Conservation (phyloP, 306 rosid species). For the Inga oerstediana region DNA sequence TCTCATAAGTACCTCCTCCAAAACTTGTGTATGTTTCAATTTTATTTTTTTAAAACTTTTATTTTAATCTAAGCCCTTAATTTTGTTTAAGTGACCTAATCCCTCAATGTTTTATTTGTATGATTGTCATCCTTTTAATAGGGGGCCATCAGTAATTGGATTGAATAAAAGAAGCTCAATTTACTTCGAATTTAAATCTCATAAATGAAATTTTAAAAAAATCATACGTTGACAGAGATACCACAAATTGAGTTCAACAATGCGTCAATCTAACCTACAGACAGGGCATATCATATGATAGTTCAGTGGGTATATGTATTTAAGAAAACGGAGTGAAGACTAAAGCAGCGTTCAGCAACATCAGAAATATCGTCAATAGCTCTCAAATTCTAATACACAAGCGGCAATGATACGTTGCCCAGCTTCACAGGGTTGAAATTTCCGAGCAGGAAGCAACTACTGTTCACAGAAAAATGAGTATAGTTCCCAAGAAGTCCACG, state of each 20-base stretch:
- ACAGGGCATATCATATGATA: too few species aligned
- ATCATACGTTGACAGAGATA: background rate
- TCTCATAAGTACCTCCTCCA: too few species aligned
- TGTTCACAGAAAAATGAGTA: slow-evolving; percentile 12
- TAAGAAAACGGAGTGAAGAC: background rate
- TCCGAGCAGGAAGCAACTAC: slow-evolving; percentile 21
- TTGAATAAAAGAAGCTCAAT: background rate
- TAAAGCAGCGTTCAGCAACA: background rate
- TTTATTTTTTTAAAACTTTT: too few species aligned
- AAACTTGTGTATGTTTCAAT: too few species aligned
- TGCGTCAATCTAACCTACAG: background rate
- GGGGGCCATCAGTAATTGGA: background rate
- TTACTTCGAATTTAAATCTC: background rate
- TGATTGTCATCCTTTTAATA: too few species aligned
- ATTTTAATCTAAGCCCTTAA: background rate
- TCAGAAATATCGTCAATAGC: background rate
- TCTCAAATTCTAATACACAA: background rate
- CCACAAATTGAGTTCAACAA: background rate
- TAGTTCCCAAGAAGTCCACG: slow-evolving; percentile 29
- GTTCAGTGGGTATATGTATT: background rate
- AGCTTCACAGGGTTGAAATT: slow-evolving; percentile 33
- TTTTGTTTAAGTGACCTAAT: background rate
- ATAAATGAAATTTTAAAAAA: too few species aligned
- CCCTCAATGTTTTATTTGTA: background rate
- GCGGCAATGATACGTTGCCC: slow-evolving; percentile 37